A percentile compares a stretch with the other conserved stretches of the same genome.
Evolutionary conservation across 306 rosid species (phyloP).

Genomic region (Boehmeria nivea): DNA sequence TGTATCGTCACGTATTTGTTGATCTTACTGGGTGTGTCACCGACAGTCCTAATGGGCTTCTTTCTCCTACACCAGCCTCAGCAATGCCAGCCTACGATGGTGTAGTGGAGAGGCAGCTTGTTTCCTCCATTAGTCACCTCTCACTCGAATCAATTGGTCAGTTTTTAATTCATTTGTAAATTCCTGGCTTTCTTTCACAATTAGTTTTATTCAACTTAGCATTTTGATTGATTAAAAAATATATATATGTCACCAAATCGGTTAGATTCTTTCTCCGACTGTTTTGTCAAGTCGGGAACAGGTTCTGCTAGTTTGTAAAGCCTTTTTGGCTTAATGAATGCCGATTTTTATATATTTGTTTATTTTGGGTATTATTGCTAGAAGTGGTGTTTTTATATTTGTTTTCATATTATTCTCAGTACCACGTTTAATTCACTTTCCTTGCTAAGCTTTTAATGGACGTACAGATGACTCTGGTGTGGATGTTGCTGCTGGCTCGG

Average conservation of each 20-base stretch:
- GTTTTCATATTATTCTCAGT: no score
- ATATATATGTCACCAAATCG: slow-evolving; percentile 20
- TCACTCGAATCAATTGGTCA: slow-evolving; percentile 44
- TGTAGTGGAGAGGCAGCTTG: slow-evolving; percentile 19
- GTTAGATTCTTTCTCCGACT: slow-evolving; percentile 18
- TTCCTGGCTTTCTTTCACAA: not conserved
- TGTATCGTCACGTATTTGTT: slow-evolving; percentile 11
- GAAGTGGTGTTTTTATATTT: no score
- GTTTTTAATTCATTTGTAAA: slow-evolving; percentile 31
- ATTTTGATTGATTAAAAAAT: slow-evolving; percentile 22
- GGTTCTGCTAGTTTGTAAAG: no score
- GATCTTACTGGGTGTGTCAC: slow-evolving; percentile 22
- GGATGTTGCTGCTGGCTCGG: slow-evolving; percentile 22
- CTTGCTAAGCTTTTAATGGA: slow-evolving; percentile 23
- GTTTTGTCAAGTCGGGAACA: no score
- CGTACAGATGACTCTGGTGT: slow-evolving; percentile 26
- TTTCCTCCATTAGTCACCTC: slow-evolving; percentile 27
- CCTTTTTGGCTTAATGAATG: no score
- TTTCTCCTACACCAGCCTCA: slow-evolving; percentile 21
- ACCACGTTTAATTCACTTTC: no score
- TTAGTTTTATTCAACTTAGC: slow-evolving; percentile 15
- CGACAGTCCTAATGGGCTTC: slow-evolving; percentile 15
- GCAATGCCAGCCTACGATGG: slow-evolving; percentile 20
- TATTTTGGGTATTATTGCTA: no score
- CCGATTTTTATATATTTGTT: no score